Conservation (phyloP, 805 yeast genomes). For the Suhomyces xylopsoci region DNA sequence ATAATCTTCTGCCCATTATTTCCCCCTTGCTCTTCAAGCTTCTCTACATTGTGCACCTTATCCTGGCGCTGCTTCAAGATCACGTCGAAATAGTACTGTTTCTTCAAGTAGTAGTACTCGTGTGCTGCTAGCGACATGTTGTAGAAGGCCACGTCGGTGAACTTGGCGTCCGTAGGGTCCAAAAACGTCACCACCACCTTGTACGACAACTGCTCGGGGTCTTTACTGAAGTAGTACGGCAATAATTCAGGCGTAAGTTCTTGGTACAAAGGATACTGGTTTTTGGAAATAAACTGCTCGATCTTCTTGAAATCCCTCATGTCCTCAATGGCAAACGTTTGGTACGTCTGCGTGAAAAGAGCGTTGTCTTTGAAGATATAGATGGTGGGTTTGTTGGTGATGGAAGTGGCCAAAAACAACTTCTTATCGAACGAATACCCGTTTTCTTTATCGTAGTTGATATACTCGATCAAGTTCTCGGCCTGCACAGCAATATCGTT, state of each 20-base stretch:
- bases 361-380: slow-evolving; percentile 58
- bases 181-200: slow-evolving; percentile 52
- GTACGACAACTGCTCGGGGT: slow-evolving; percentile 22
- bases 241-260: slow-evolving; percentile 46
- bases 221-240: slow-evolving; percentile 32
- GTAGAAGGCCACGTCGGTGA: slow-evolving; percentile 31
- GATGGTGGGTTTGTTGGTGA: slow-evolving; percentile 61
- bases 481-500: slow-evolving; percentile 42
- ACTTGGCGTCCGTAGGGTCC: slow-evolving; percentile 35
- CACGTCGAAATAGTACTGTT: slow-evolving; percentile 37
- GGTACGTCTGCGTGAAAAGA: slow-evolving; percentile 50
- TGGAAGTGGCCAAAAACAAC: slow-evolving; percentile 47
- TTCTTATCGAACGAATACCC: slow-evolving; percentile 41
- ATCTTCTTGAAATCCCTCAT: slow-evolving; percentile 50
- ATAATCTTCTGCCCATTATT: slow-evolving; percentile 40
- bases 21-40: slow-evolving; percentile 43
- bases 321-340: slow-evolving; percentile 63
- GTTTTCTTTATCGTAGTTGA: slow-evolving; percentile 41
- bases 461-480: slow-evolving; percentile 36
- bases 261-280: slow-evolving; percentile 50
- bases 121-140: slow-evolving; percentile 46
- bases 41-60: slow-evolving; percentile 44
- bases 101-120: slow-evolving; percentile 46
- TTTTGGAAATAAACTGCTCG: slow-evolving; percentile 46
- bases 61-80: slow-evolving; percentile 22